Evolutionary conservation across 2,329 filamentous ascomycete species (phyloP).

Genomic region (Neocucurbitaria cava): DNA sequence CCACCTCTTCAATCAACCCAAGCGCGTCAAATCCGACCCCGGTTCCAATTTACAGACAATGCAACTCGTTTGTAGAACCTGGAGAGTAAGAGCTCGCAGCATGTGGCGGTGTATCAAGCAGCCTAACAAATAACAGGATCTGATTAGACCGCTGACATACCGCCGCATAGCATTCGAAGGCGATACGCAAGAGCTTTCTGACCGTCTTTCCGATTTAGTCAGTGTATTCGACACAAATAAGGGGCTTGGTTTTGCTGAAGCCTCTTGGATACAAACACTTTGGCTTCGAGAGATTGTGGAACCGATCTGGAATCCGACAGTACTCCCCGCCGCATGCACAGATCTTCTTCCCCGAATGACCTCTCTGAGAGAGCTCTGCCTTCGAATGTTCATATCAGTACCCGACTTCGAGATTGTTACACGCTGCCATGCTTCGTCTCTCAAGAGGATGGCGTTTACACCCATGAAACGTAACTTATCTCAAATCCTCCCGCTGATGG

Average conservation of each 20-base stretch:
- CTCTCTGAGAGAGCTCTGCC: background rate
- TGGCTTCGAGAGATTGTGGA: background rate
- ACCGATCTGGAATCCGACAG: background rate
- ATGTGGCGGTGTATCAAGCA: too few relatives aligned
- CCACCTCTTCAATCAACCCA: conserved; percentile 6
- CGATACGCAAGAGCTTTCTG: background rate
- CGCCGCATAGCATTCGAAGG: background rate
- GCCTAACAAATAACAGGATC: conserved; percentile 2
- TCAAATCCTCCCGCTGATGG: background rate
- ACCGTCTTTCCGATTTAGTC: background rate
- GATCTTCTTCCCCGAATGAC: background rate
- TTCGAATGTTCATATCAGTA: background rate
- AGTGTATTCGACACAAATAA: background rate
- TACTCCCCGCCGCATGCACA: too few relatives aligned
- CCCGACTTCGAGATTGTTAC: background rate
- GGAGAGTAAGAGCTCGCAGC: background rate
- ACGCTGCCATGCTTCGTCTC: background rate
- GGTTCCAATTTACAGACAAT: background rate
- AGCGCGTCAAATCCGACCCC: background rate
- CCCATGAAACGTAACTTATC: background rate
- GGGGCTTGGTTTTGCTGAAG: background rate
- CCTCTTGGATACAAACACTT: conserved; percentile 1
- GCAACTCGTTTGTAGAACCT: background rate
- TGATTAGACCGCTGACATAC: conserved; percentile 1
- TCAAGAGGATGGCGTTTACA: background rate